Evolutionary conservation across 768 basidiomycete species (phyloP), one percentile per base, ranked within the genome.

Genomic region (Sutorius australiensis): DNA sequence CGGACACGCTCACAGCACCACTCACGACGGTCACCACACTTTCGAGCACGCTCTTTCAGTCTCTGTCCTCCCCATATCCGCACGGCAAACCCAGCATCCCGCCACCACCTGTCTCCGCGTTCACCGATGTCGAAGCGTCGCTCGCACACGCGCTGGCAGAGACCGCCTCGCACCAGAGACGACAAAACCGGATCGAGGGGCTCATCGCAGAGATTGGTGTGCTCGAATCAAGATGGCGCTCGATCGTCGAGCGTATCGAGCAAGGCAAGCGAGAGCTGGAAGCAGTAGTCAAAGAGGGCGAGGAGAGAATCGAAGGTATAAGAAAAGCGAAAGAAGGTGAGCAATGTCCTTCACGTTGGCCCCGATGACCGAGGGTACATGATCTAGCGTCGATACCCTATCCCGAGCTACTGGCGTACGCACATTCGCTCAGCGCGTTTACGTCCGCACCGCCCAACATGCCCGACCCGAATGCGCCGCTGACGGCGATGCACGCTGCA

Each of bases 401-500:
- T 63, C 86, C 89, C 4, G 89, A 91, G 61, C 75, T 93, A 11
- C 77, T 93, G 55, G 81, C 86, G 2, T 92, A 93, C 67, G 91
- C 91, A 3, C 88, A 91, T 63, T 88, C 86, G 56, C 77, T 93
- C 49, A 87, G 88, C 57, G 81, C 87, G 13, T 93, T 92, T 70
- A 91, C 91, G 6, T 91, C 91, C 32, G 91, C 90, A 10, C 91
- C 91, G 8, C 91, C 91, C 10, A 90, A 89, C 63, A 87, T 91
- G 82, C 88, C 88, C 19, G 88, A 89, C 61, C 77, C 83, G 43
- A 75, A 75, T 24, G 71, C 82, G 6, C 83, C 86, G 1, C 33
- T 54, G 30, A 51, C 30, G 16, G 51, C 57, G 36, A 11, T 57
- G 46, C 86, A 86, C 9, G 88, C 87, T 60, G 83, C 83, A 11